phyloP scores from a whole-genome alignment of 2,329 filamentous ascomycete species.

The Pseudogymnoascus sp. region DNA sequence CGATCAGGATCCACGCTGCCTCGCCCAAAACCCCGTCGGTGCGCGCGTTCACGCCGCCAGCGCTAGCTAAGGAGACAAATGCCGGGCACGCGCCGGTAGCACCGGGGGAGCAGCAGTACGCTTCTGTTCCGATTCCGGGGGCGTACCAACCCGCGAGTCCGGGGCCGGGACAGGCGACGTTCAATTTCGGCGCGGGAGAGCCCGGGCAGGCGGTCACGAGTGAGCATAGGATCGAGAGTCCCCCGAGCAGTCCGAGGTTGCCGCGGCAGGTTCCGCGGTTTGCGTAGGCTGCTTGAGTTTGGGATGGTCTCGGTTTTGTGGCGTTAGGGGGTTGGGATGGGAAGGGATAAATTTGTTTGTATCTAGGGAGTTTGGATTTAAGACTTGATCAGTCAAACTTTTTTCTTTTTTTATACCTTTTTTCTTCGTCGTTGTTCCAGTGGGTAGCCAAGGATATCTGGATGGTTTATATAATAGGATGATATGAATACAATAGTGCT shows the following conservation, averaged over 20 bases:
- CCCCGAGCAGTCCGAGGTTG: slow-evolving; percentile 23
- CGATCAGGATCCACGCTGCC: slow-evolving; percentile 65
- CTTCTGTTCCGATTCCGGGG: slow-evolving; percentile 77
- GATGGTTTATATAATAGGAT: background rate
- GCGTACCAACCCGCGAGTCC: slow-evolving; percentile 60
- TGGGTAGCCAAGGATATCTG: background rate
- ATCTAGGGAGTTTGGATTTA: background rate
- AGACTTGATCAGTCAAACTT: background rate
- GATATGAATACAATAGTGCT: background rate
- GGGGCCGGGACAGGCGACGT: slow-evolving; percentile 36
- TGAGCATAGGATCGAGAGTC: slow-evolving; percentile 24
- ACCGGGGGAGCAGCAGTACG: slow-evolving; percentile 77
- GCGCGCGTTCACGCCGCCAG: slow-evolving; percentile 46
- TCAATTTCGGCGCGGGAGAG: slow-evolving; percentile 27
- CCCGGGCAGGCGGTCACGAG: slow-evolving; percentile 24
- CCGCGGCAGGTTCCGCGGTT: background rate
- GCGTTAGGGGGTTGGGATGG: background rate
- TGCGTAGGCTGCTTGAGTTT: background rate
- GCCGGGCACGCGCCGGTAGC: slow-evolving; percentile 60
- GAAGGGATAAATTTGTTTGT: background rate
- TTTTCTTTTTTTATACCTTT: background rate
- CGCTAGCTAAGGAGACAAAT: slow-evolving; percentile 31
- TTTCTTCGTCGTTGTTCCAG: background rate
- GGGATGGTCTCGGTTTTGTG: background rate
- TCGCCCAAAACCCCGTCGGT: slow-evolving; percentile 61